These are phyloP conservation scores for Penicillium fuscoglaucum DNA, from an alignment of 2,329 filamentous ascomycete species.

Conservation along the genomic window DNA sequence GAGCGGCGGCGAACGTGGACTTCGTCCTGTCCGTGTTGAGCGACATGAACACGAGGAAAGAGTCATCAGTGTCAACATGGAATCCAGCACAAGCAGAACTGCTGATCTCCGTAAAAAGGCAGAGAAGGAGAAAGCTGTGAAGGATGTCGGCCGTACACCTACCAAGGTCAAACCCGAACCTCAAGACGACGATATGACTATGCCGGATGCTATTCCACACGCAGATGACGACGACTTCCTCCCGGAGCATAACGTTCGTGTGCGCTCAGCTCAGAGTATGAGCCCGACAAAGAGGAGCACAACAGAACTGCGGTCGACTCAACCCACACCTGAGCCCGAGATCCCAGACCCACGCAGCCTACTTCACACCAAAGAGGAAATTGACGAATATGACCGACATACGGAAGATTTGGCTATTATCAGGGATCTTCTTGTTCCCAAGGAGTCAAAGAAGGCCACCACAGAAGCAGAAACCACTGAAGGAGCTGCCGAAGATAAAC, in stretches of 20 bases:
- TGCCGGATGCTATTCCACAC: constrained; percentile 36
- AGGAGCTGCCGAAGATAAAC: constrained; percentile 14
- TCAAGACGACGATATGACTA: constrained; percentile 47
- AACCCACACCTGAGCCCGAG: constrained; percentile 27
- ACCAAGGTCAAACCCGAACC: constrained; percentile 54
- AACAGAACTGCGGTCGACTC: constrained; percentile 14
- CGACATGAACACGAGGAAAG: constrained; percentile 58
- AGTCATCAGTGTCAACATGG: constrained; percentile 55
- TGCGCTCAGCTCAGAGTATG: constrained; percentile 24
- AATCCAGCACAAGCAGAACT: constrained; percentile 50
- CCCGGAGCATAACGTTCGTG: constrained; percentile 37
- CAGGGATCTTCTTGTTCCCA: constrained; percentile 37
- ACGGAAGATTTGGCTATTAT: constrained; percentile 42
- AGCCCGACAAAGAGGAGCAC: constrained; percentile 21
- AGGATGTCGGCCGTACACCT: constrained; percentile 33
- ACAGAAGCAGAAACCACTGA: constrained; percentile 10
- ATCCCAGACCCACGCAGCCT: constrained; percentile 30
- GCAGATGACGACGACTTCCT: constrained; percentile 37
- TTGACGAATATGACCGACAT: constrained; percentile 45
- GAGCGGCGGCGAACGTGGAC: constrained; percentile 28
- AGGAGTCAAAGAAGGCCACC: constrained; percentile 24
- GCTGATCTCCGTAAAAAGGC: constrained; percentile 43
- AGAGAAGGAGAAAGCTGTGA: constrained; percentile 33
- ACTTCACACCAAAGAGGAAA: constrained; percentile 44
- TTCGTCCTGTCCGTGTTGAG: constrained; percentile 57